Conservation (phyloP, 768 basidiomycete genomes). For the Tephrocybe rancida region DNA sequence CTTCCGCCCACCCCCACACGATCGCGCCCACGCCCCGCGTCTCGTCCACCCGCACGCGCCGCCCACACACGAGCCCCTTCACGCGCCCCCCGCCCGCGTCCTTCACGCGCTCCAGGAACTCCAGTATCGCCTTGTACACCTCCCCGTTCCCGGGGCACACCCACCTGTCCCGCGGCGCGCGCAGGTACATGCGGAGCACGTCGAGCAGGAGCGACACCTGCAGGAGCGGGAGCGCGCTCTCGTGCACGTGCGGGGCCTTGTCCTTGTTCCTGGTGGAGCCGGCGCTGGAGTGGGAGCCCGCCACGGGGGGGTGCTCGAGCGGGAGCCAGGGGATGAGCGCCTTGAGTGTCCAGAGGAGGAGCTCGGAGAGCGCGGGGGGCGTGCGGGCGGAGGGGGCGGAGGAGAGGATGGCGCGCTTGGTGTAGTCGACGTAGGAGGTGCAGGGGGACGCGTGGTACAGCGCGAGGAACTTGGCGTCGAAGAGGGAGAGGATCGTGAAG, state of each 20-base stretch:
- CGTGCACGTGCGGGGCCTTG: conserved; percentile 1
- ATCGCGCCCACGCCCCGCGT: background rate
- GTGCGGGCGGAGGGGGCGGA: background rate
- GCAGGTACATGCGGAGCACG: conserved; percentile 5
- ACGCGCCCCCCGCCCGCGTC: background rate
- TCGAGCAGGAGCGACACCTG: conserved; percentile 10
- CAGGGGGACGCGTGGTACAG: background rate
- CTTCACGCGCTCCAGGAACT: background rate
- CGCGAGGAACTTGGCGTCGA: conserved; percentile 10
- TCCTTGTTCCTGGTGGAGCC: too few relatives aligned
- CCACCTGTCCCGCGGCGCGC: background rate
- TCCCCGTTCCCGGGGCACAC: background rate
- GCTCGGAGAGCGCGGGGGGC: background rate
- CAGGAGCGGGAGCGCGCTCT: background rate
- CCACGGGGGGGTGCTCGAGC: background rate
- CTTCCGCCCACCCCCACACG: conserved; percentile 1
- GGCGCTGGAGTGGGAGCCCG: background rate
- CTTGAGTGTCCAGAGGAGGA: background rate
- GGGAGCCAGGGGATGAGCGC: conserved; percentile 8
- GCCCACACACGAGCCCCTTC: background rate
- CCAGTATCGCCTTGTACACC: background rate
- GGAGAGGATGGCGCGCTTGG: background rate
- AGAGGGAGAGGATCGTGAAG: conserved; percentile 12
- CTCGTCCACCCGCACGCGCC: background rate
- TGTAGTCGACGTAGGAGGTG: conserved; percentile 2